Evolutionary conservation across 352 stramenopile species (phyloP).

Genomic region (Phytophthora cajani): DNA sequence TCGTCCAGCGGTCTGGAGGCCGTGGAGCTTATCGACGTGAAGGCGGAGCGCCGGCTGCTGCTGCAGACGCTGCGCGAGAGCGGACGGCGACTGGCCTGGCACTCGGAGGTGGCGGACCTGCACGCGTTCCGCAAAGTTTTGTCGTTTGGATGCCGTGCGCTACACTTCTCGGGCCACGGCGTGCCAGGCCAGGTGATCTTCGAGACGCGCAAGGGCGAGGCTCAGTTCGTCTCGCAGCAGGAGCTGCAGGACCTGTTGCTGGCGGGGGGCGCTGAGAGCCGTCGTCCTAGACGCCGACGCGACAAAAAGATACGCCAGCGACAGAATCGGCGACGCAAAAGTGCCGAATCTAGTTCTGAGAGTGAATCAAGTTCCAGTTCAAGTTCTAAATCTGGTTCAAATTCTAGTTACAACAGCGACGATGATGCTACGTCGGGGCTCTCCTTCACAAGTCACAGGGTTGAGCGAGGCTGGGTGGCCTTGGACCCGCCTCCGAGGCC

Average conservation of each 20-base stretch:
- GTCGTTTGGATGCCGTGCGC: constrained; percentile 74
- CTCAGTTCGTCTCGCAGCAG: constrained; percentile 84
- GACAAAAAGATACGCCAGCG: constrained; percentile 14
- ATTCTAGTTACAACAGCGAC: constrained; percentile 17
- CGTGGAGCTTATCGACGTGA: constrained; percentile 88
- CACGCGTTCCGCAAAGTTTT: constrained; percentile 86
- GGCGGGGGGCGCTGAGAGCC: constrained; percentile 58
- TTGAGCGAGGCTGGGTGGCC: constrained; percentile 52
- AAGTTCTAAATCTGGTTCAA: constrained; percentile 2
- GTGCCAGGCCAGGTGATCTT: constrained; percentile 84
- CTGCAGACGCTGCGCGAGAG: constrained; percentile 76
- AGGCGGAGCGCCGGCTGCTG: constrained; percentile 76
- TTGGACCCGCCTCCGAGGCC: constrained; percentile 38
- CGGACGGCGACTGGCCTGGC: constrained; percentile 71
- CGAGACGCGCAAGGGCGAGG: constrained; percentile 80
- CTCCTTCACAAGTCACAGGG: constrained; percentile 43
- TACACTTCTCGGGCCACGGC: constrained; percentile 84
- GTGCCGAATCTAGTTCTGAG: background rate
- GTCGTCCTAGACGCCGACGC: constrained; percentile 9
- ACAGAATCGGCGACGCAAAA: constrained; percentile 13
- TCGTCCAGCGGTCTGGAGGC: constrained; percentile 63
- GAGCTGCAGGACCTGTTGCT: constrained; percentile 80
- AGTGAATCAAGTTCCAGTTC: constrained; percentile 3
- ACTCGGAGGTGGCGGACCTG: constrained; percentile 80
- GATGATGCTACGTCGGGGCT: constrained; percentile 24